A percentile compares a stretch with the other conserved stretches of the same genome.
Conservation (phyloP, 306 rosid genomes). For the Begonia masoniana region DNA sequence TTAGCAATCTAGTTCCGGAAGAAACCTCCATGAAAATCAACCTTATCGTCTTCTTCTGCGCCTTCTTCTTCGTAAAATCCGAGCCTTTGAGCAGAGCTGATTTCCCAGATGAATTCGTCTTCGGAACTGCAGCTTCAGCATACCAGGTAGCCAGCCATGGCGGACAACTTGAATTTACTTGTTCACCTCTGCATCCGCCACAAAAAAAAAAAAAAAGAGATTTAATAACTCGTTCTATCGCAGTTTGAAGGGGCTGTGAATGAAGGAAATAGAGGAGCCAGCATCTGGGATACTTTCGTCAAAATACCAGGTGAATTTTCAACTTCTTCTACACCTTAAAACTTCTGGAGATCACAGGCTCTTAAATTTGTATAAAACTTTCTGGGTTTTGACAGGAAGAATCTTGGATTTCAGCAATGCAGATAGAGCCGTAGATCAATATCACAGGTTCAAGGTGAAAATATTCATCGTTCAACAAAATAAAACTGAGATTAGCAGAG, state of each 20-base stretch:
- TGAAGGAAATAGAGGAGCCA: slow-evolving; percentile 87
- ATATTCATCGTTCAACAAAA: background rate
- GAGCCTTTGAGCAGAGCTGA: slow-evolving; percentile 63
- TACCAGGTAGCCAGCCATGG: slow-evolving; percentile 44
- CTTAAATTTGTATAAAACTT: no score
- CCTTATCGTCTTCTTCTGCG: slow-evolving; percentile 6
- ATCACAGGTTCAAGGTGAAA: slow-evolving; percentile 82
- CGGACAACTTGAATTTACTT: no score
- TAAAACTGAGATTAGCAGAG: background rate
- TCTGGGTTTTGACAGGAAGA: slow-evolving; percentile 42
- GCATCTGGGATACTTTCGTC: slow-evolving; percentile 80
- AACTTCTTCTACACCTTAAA: no score
- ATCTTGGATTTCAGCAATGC: slow-evolving; percentile 92
- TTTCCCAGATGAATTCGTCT: slow-evolving; percentile 72
- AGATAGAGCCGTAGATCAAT: slow-evolving; percentile 83
- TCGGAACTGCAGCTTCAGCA: slow-evolving; percentile 97
- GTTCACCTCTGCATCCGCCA: no score
- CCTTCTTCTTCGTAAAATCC: slow-evolving; percentile 14
- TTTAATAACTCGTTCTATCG: background rate
- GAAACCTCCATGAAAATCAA: no score
- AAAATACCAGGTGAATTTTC: slow-evolving; percentile 43
- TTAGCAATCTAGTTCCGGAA: no score
- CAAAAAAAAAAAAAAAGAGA: no score
- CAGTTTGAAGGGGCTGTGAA: slow-evolving; percentile 83
- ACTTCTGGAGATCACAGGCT: no score